Base-by-base conservation (phyloP, 495 filamentous ascomycete genomes). In the Lasiosphaeria hispida region DNA sequence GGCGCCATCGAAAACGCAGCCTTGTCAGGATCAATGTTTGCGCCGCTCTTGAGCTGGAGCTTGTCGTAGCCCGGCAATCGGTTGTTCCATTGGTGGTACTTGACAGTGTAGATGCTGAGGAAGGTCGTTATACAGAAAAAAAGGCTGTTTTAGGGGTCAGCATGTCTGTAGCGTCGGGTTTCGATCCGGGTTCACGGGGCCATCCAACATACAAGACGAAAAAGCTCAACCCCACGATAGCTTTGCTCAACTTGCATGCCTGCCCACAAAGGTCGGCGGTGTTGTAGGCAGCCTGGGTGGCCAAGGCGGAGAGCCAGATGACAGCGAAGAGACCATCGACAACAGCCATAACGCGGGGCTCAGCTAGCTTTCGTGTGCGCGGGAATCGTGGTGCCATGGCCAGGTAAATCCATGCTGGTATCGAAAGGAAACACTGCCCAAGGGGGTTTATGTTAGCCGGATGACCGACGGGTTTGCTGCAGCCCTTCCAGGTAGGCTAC, bases 231-330 rank as follows among this genome's bases (percentile, higher is more conserved):
- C 84, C 90, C n/a, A 90, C 86, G 11, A 86, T 85, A 11, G 85
- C 87, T 52, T 88, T 87, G 77, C 89, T 92, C 48, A 92, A 68
- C 14, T 77, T 77, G 72, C 93, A 97, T 47, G 63, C 81, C 11
- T 74, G 69, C 2, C 73, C 74, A 66, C 80, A 83, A 3, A 69
- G 65, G 55, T 73, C 73, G 35, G 73, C 74, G 1, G 77, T 74
- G 63, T 83, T 80, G 53, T 76, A 97, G 1, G 83, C 79, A 1
- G 89, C 88, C 41, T 96, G 81, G 41, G 85, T 81, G 5, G 90
- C 81, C 74, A 92, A 94, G 0, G 86, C 92, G 7, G 86, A 84
- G 57, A 96, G 84, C 92, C 92, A 97, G 63, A 96, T 74, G 42
- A 96, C 71, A 41, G 83, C 73, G 68, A 87, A 93, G 33, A 93